Base-by-base conservation (phyloP, 2,329 filamentous ascomycete species). In the Cladophialophora immunda region DNA sequence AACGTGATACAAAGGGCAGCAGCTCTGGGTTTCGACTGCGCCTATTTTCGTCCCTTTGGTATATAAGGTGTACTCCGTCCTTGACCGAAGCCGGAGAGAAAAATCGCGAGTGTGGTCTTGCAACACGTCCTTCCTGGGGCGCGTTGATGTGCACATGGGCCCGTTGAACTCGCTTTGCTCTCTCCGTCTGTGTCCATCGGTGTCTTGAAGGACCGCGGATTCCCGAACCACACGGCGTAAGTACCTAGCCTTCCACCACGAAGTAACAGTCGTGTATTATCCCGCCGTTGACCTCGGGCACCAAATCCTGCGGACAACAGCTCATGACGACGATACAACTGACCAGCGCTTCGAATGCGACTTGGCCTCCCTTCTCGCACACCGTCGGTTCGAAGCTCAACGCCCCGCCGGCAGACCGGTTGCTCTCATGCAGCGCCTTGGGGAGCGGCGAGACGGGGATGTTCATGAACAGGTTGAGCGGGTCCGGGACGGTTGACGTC, bases 391-490 rank as follows among this genome's bases (percentile, higher is more conserved):
- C 65, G 61, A 80, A 78, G 36, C 74, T 72, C 2, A 81, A 65
- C 2, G 67, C 71, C 1, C 78, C 78, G 55, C 67, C 68, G 32
- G 67, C 68, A 11, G 66, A 59, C 2, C 3, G 0, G 38, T 67
- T 67, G 54, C 60, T 58, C 25, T 38, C 32, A 19, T 58, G 50
- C 50, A 58, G 32, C 54, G 27, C 15, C 25, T n/a, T 19, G 5
- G 32, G 5, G 7, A 60, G 58, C 1, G 56, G 45, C 1, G 52
- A 50, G n/a, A 80, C 75, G 19, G 77, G 73, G 3, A 81, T 75
- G 66, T 82, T 82, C 80, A 82, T 82, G 69, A 81, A 82, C 19
- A 81, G 68, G 66, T 82, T 81, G 36, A 82, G 73, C 17, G 80
- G 80, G 60, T 80, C 79, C 1, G 80, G 80, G 2, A 78, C 74